Evolutionary conservation across 805 yeast species (phyloP), one percentile per base, ranked within the genome.

Genomic region (Clavispora fructus): DNA sequence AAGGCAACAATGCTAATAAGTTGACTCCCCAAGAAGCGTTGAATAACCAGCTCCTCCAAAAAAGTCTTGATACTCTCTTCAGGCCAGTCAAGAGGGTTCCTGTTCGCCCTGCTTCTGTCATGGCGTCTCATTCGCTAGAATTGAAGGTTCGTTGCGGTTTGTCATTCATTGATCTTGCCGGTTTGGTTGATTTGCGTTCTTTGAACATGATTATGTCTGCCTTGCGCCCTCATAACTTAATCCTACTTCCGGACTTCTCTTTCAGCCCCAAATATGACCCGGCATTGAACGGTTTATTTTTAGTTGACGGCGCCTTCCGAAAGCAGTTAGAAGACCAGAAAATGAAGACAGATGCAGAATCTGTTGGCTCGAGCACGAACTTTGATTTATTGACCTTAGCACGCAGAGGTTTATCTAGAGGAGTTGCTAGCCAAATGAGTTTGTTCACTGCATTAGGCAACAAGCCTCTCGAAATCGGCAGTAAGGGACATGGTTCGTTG

Each of bases 131-230:
- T 45, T 55, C 41, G 7, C 13, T 43, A 12, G 53, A 69, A n/a
- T 62, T 84, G 11, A 68, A 68, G 6, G 68, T 88, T 5, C 70
- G 83, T 48, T 90, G 97, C 64, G 85, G 83, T 1, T 64, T 91
- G 7, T 77, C 87, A 2, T 89, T 71, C 59, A 78, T 92, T 46
- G 97, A 92, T 60, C 71, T 91, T 40, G 79, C 90, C 13, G 96
- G 97, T 17, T 65, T 85, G 16, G 92, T 88, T 0, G 97, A 94
- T 60, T 69, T 83, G 51, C 75, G 97, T 51, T 92, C 99, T 0
- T 67, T 88, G 46, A 75, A 82, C 40, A 80, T 87, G 63, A 86
- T 91, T 45, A 73, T 89, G 38, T 87, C 94, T 19, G 75, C 85
- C 2, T 67, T 94, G 44, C 86, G 87, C 56, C 96, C 98, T 5